These are phyloP conservation scores for Agrostemma githago DNA, from an alignment of 148 eudicot genomes.

Conservation along the genomic window DNA sequence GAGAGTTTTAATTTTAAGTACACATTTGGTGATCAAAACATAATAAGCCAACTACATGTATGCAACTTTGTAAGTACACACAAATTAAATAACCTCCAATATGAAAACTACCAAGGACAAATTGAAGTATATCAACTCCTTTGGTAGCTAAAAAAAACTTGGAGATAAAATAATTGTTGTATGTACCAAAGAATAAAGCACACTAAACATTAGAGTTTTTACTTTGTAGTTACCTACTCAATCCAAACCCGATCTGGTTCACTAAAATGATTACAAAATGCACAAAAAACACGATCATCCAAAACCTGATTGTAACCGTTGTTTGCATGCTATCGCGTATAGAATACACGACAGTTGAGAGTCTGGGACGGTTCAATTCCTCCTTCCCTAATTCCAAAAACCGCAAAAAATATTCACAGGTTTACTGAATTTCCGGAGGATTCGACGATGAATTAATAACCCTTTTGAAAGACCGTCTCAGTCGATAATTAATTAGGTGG, in stretches of 20 bases:
- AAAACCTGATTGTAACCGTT: background rate
- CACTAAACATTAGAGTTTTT: background rate
- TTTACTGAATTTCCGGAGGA: background rate
- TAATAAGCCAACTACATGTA: too few species aligned
- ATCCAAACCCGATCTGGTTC: slow-evolving; percentile 8
- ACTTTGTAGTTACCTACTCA: background rate
- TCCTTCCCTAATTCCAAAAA: background rate
- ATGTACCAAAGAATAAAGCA: background rate
- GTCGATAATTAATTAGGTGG: slow-evolving; percentile 13
- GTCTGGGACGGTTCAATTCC: background rate
- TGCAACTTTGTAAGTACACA: background rate
- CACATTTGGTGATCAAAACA: background rate
- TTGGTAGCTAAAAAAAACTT: slow-evolving; percentile 25
- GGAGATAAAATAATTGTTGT: background rate
- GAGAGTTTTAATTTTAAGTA: too few species aligned
- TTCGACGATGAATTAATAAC: background rate
- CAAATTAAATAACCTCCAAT: slow-evolving; percentile 14
- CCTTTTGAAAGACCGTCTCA: background rate
- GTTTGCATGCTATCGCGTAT: background rate
- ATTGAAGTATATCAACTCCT: too few species aligned
- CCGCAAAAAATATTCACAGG: background rate
- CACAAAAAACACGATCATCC: background rate
- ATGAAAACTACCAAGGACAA: slow-evolving; percentile 22
- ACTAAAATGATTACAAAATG: background rate
- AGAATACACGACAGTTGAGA: too few species aligned